These are phyloP conservation scores for Penicillium brasilianum DNA, from an alignment of 2,329 filamentous ascomycete species.

Conservation along the genomic window DNA sequence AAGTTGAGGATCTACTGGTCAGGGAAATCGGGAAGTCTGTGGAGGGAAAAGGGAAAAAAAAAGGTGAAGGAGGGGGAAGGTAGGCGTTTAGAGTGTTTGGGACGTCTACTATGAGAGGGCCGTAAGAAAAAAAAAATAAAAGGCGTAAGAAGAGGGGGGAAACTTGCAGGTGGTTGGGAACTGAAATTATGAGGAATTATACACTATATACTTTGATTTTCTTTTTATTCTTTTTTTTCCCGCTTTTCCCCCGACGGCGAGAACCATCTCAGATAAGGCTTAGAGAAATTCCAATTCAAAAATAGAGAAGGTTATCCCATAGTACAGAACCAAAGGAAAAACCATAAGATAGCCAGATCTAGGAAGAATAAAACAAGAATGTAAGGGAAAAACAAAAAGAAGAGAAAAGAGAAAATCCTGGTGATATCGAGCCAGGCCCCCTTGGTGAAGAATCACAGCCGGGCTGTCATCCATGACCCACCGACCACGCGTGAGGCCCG, in stretches of 20 bases:
- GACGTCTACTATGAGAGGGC: background rate
- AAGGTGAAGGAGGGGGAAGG: background rate
- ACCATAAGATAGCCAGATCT: constrained; percentile 7
- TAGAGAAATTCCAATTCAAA: constrained; percentile 8
- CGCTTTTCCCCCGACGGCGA: constrained; percentile 12
- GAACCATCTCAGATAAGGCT: constrained; percentile 9
- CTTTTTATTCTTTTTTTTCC: constrained; percentile 15
- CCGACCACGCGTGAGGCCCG: constrained; percentile 41
- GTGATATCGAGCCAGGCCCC: constrained; percentile 3
- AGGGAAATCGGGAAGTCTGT: no score
- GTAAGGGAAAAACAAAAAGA: background rate
- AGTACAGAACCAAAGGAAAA: constrained; percentile 12
- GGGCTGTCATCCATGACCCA: constrained; percentile 47
- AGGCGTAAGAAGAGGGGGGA: background rate
- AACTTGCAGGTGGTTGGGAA: constrained; percentile 4
- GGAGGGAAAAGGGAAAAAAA: constrained; percentile 12
- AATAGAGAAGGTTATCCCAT: background rate
- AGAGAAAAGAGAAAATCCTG: background rate
- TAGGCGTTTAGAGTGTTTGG: constrained; percentile 3
- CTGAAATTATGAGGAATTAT: constrained; percentile 19
- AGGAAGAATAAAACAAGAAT: constrained; percentile 9
- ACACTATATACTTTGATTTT: constrained; percentile 18
- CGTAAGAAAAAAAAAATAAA: background rate
- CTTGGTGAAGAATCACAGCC: constrained; percentile 36
- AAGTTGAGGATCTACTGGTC: constrained; percentile 5